Base-by-base conservation (phyloP, 441 rosid species). In the Erodium trifolium region DNA sequence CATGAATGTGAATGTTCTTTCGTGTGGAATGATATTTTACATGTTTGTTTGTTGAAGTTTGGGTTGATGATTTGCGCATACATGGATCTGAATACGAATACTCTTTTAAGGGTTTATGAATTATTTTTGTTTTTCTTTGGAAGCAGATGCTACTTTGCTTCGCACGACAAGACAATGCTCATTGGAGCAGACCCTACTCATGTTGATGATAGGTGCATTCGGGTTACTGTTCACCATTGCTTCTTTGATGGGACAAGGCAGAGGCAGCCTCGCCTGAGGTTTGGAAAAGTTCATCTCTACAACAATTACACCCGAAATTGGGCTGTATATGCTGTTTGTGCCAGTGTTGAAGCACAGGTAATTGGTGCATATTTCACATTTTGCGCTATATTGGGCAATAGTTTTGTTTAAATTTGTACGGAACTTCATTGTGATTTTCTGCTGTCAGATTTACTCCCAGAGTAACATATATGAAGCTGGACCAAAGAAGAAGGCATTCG, bases 271-370 rank as follows among this genome's bases (percentile, higher is more conserved):
- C 99, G 98, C 6, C 87, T 92, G 71, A 84, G 98, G 74, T 94
- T 81, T 45, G 99, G 82, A 4, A 92, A 86, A 81, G 86, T 92
- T 29, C 97, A 92, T 86, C 72, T 94, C 59, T 90, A 80, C 71
- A 92, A 94, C 77, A 94, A 88, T 79, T 92, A 92, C 73, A 90
- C 91, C 69, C 83, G 95, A 78, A 78, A 87, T 74, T 90, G 98
- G 98, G 86, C 87, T 29, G 85, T 95, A 57, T 95, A 92, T n/a
- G 99, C 98, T n/a, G 92, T 95, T 47, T 89, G 97, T 68, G 95
- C 93, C 59, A 88, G 97, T 68, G 94, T 95, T 4, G 98, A 92
- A 80, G 78, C 97, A 73, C 92, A 90, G 97, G 97, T 90, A 45
- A 37, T 34, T 34, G 37, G 5, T 34, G 5, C 37, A 34, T 1